These are phyloP conservation scores for Coniochaeta sp. DNA, from an alignment of 2,329 filamentous ascomycete genomes.

Conservation along the genomic window DNA sequence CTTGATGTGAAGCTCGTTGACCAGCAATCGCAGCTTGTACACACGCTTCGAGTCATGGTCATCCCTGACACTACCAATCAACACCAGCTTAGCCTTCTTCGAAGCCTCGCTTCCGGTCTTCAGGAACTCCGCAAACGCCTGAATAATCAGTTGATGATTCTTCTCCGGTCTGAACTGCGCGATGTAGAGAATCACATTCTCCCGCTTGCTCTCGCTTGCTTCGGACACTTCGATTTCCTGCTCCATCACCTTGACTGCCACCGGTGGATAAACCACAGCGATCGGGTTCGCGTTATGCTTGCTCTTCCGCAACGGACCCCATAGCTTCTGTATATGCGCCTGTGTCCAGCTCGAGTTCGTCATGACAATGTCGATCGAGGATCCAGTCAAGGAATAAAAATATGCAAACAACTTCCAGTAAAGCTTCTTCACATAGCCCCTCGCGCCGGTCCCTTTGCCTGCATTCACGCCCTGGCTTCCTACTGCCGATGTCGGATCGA, in stretches of 20 bases:
- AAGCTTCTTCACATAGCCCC: constrained; percentile 62
- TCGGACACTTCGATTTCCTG: constrained; percentile 63
- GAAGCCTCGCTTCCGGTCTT: constrained; percentile 44
- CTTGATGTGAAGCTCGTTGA: constrained; percentile 78
- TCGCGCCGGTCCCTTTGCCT: constrained; percentile 66
- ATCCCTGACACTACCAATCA: constrained; percentile 90
- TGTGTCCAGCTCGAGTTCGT: constrained; percentile 97
- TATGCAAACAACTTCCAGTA: constrained; percentile 86
- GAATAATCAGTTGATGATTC: constrained; percentile 81
- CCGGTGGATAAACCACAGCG: constrained; percentile 81
- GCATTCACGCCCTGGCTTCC: constrained; percentile 72
- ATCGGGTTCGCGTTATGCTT: constrained; percentile 44
- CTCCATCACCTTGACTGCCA: constrained; percentile 79
- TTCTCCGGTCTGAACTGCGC: constrained; percentile 97
- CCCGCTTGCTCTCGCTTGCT: constrained; percentile 60
- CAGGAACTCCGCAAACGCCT: constrained; percentile 74
- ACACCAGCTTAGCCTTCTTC: constrained; percentile 59
- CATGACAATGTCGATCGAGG: constrained; percentile 87
- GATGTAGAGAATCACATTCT: constrained; percentile 78
- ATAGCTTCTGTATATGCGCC: constrained; percentile 70
- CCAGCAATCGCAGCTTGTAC: constrained; percentile 79
- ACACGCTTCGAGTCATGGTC: constrained; percentile 73
- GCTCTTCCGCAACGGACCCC: constrained; percentile 53
- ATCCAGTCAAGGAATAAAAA: constrained; percentile 75
- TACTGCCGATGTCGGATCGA: constrained; percentile 53